Conservation (phyloP, 2,329 filamentous ascomycete genomes). For the Pseudocercospora fijiensis region DNA sequence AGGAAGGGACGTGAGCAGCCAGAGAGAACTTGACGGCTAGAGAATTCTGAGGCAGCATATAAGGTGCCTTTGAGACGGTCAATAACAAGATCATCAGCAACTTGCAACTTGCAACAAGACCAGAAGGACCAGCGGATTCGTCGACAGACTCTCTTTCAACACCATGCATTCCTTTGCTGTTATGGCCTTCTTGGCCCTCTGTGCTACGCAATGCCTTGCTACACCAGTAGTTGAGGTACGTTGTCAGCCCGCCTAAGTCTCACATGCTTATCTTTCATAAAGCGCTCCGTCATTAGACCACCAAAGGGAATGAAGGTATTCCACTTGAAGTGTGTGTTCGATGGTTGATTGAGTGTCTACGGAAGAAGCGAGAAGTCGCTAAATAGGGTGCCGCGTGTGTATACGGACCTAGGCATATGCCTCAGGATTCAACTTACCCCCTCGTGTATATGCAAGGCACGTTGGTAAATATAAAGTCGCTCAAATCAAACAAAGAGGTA, state of each 20-base stretch:
- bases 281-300: neutral
- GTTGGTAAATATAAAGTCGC: too few relatives aligned
- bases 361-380: too few relatives aligned
- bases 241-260: neutral
- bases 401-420: too few relatives aligned
- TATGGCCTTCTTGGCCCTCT: neutral
- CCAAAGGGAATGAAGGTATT: too few relatives aligned
- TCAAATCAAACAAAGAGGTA: too few relatives aligned
- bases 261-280: neutral
- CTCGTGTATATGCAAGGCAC: too few relatives aligned
- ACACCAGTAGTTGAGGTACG: neutral
- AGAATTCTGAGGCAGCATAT: neutral
- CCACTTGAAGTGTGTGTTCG: too few relatives aligned
- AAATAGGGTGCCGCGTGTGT: too few relatives aligned
- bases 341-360: too few relatives aligned
- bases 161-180: neutral
- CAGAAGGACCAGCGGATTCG: neutral
- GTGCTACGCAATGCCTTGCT: neutral
- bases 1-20: neutral
- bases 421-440: too few relatives aligned
- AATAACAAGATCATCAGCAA: neutral
- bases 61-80: neutral
- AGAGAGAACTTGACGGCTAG: neutral
- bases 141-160: neutral
- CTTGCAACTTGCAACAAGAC: neutral